Percentiles rank a stretch among this genome's conserved stretches.
These are phyloP conservation scores for Rachicladosporium sp. DNA, from an alignment of 2,329 filamentous ascomycete genomes.

Conservation along the genomic window DNA sequence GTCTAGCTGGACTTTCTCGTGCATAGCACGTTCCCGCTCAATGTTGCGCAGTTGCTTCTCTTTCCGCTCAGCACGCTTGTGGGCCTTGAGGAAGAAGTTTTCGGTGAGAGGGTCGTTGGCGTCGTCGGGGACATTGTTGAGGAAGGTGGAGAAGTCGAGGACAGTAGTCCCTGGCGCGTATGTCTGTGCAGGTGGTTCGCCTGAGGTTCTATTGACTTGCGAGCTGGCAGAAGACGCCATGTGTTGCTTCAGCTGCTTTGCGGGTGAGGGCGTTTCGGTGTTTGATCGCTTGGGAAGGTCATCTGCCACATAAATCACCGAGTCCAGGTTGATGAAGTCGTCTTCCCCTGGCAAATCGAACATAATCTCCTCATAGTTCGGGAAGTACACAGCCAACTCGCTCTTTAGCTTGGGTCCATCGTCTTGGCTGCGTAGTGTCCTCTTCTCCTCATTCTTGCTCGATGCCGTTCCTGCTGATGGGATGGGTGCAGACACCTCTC, in stretches of 20 bases:
- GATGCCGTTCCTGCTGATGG: constrained; percentile 13
- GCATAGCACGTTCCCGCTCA: constrained; percentile 52
- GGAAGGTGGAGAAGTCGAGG: constrained; percentile 3
- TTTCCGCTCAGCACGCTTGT: constrained; percentile 49
- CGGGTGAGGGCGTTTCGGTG: constrained; percentile 1
- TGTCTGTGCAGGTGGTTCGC: neutral
- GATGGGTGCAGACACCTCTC: constrained; percentile 1
- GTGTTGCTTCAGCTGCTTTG: neutral
- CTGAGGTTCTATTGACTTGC: neutral
- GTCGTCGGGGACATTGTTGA: constrained; percentile 21
- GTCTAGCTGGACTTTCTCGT: constrained; percentile 55
- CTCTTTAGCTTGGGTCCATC: constrained; percentile 74
- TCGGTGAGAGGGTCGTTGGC: constrained; percentile 45
- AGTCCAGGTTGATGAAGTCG: constrained; percentile 40
- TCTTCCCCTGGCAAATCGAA: constrained; percentile 69
- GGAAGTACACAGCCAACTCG: constrained; percentile 80
- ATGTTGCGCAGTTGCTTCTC: constrained; percentile 59
- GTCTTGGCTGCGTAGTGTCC: constrained; percentile 78
- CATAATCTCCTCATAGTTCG: constrained; percentile 88
- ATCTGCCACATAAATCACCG: constrained; percentile 19
- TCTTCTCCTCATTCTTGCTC: constrained; percentile 41
- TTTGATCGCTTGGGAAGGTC: constrained; percentile 9
- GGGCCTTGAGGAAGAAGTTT: constrained; percentile 43
- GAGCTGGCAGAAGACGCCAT: constrained; percentile 5
- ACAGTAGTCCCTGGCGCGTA: neutral